phyloP scores from a whole-genome alignment of 352 stramenopile species.

The Pythium aphanidermatum region DNA sequence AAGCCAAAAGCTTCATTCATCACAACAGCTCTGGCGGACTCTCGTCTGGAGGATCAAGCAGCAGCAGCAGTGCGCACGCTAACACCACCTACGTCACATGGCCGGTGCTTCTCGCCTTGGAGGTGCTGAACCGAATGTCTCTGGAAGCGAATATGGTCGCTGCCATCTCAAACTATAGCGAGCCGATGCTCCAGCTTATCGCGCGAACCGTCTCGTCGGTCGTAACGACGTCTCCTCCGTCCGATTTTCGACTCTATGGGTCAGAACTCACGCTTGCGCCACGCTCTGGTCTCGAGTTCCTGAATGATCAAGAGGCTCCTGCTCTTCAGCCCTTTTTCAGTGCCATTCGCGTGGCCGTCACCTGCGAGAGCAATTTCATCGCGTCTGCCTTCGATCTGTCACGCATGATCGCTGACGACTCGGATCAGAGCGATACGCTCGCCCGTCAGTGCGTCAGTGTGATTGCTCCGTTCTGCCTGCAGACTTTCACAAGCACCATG shows the following conservation, averaged over 20 bases:
- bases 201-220: slow-evolving; percentile 65
- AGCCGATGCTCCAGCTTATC: slow-evolving; percentile 50
- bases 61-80: slow-evolving; percentile 12
- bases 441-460: slow-evolving; percentile 54
- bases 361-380: slow-evolving; percentile 69
- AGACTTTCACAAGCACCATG: slow-evolving; percentile 74
- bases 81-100: slow-evolving; percentile 77
- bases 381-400: slow-evolving; percentile 73
- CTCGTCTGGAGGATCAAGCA: slow-evolving; percentile 8
- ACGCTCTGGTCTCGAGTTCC: slow-evolving; percentile 65
- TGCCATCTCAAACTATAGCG: slow-evolving; percentile 56
- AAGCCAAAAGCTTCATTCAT: slow-evolving; percentile 63
- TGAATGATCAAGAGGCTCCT: slow-evolving; percentile 81
- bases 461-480: slow-evolving; percentile 60
- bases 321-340: slow-evolving; percentile 73
- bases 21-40: slow-evolving; percentile 19
- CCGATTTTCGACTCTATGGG: slow-evolving; percentile 53
- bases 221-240: slow-evolving; percentile 69
- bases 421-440: slow-evolving; percentile 39
- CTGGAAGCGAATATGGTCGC: slow-evolving; percentile 60
- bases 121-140: slow-evolving; percentile 75
- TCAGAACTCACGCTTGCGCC: slow-evolving; percentile 29
- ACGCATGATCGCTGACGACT: slow-evolving; percentile 31
- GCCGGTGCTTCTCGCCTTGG: slow-evolving; percentile 71
- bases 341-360: slow-evolving; percentile 68